Percentiles rank a stretch among this genome's conserved stretches.
Evolutionary conservation across 257 asterid species (phyloP).

Genomic region (Solanum etuberosum): DNA sequence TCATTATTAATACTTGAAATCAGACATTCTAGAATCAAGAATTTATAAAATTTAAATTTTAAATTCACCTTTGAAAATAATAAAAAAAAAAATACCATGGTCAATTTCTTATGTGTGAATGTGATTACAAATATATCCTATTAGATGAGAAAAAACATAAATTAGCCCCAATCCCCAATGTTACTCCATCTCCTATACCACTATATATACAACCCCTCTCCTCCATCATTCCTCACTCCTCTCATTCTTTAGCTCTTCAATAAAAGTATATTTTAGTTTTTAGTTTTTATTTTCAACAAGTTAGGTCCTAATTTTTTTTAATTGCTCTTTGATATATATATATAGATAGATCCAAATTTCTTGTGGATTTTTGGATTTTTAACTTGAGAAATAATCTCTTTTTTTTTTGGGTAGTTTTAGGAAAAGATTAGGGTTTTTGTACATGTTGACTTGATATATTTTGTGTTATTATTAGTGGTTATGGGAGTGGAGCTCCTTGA

Average conservation of each 20-base stretch:
- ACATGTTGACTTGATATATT: not conserved
- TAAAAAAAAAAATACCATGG: not conserved
- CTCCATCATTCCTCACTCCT: not conserved
- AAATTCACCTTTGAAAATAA: not conserved
- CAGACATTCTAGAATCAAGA: not conserved
- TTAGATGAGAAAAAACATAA: not conserved
- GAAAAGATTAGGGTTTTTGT: not conserved
- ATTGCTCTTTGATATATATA: not conserved
- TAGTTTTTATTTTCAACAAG: too few relatives aligned
- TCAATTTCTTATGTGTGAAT: not conserved
- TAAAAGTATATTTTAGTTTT: too few relatives aligned
- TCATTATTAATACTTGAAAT: not conserved
- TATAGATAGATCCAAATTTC: not conserved
- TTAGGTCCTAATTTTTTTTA: too few relatives aligned
- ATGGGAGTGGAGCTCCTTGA: slow-evolving; percentile 82
- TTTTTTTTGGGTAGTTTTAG: not conserved
- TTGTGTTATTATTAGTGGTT: not conserved
- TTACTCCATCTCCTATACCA: slow-evolving; percentile 9
- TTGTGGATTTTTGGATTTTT: not conserved
- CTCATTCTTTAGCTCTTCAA: not conserved
- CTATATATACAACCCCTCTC: slow-evolving; percentile 20
- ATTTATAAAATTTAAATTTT: not conserved
- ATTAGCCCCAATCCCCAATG: not conserved
- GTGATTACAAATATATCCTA: not conserved
- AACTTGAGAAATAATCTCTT: too few relatives aligned